Evolutionary conservation across 768 basidiomycete genomes (phyloP), one percentile per base, ranked within the genome.

Genomic region (Kwoniella heveanensis): DNA sequence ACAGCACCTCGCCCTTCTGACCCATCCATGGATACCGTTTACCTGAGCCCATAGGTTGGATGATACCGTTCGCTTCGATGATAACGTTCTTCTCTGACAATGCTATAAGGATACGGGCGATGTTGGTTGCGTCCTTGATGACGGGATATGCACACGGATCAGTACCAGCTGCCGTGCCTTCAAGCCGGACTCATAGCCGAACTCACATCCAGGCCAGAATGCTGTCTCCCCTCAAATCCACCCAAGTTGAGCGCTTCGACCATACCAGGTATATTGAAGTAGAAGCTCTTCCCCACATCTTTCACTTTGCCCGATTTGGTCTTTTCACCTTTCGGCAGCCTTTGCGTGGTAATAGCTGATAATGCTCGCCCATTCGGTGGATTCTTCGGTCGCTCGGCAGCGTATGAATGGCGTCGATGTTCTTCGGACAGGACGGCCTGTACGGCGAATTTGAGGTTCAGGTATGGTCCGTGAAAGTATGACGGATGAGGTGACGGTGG

Each of bases 161-260:
- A n/a, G n/a, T n/a, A n/a, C n/a, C n/a, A n/a, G n/a, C n/a, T n/a
- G n/a, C n/a, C n/a, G n/a, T n/a, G n/a, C n/a, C n/a, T n/a, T 13
- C 13, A 32, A 32, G 13, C 32, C 24, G 49, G 37, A 30, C 19
- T 51, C 29, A 57, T 22, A 60, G 25, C 12, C 27, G 44, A 12
- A 60, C 90, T 83, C 66, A 93, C 94, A 80, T 93, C 92, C 36
- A 95, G 89, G 24, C 95, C 95, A 73, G 87, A 87, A 80, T 98
- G 95, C 59, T 86, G 83, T 70, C 90, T 86, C 22, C 95, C 94
- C 78, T 88, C 82, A 75, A 98, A 98, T 7, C 84, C 83, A 4
- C 85, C 83, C 50, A 97, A 81, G 10, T 84, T 85, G 47, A 97
- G 85, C n/a, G 83, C 83, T 36, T 83, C 83, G 51, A 96, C 83